phyloP scores from a whole-genome alignment of 2,329 filamentous ascomycete species.

The Teratosphaeria nubilosa region DNA sequence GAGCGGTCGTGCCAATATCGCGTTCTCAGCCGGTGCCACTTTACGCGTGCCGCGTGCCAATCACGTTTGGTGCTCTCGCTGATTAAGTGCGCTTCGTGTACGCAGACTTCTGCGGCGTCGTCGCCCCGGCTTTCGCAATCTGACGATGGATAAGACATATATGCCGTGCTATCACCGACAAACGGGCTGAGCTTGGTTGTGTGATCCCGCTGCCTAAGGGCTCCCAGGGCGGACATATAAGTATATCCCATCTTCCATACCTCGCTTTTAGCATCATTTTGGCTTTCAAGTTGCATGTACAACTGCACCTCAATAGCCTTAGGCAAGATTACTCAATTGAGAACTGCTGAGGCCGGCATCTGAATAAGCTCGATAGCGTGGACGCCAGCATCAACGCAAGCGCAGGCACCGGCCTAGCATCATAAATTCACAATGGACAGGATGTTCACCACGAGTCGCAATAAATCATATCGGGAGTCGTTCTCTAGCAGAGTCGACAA shows the following conservation, averaged over 20 bases:
- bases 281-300: background rate
- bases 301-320: background rate
- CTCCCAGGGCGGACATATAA: slow-evolving; percentile 2
- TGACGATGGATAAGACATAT: background rate
- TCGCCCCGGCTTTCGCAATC: background rate
- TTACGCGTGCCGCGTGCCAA: background rate
- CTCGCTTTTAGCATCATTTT: background rate
- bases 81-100: background rate
- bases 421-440: background rate
- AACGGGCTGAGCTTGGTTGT: background rate
- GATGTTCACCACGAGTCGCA: slow-evolving; percentile 22
- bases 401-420: background rate
- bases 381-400: background rate
- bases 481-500: slow-evolving; percentile 25
- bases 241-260: background rate
- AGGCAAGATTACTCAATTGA: background rate
- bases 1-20: background rate
- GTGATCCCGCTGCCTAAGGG: background rate
- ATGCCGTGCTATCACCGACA: background rate
- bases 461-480: slow-evolving; percentile 25
- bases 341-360: background rate
- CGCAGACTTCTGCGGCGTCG: background rate
- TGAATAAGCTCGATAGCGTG: background rate
- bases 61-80: background rate
- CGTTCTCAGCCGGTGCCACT: background rate